phyloP scores from a whole-genome alignment of 2,329 filamentous ascomycete genomes.

The Cordyceps cicadae region DNA sequence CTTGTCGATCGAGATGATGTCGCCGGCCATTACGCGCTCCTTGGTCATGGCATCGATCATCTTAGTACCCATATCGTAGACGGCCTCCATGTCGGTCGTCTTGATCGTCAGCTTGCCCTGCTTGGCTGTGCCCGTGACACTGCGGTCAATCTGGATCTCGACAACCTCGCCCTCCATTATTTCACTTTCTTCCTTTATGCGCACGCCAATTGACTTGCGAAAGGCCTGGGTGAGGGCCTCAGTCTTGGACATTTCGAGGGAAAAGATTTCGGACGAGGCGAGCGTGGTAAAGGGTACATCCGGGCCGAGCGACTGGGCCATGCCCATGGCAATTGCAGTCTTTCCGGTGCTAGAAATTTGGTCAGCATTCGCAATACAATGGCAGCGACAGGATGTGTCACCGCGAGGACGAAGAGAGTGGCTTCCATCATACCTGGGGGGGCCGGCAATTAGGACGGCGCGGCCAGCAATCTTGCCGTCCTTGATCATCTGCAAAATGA shows the following conservation, averaged over 20 bases:
- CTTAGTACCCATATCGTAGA: conserved; percentile 98
- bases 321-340: conserved; percentile 97
- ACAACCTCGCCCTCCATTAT: conserved; percentile 99
- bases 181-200: conserved; percentile 98
- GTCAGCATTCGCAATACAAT: background rate
- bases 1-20: conserved; percentile 98
- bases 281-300: conserved; percentile 97
- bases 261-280: conserved; percentile 95
- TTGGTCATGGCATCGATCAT: conserved; percentile 99
- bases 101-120: conserved; percentile 99
- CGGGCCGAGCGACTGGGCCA: conserved; percentile 88
- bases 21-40: conserved; percentile 96
- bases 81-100: conserved; percentile 98
- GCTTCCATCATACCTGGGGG: conserved; percentile 54
- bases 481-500: conserved; percentile 98
- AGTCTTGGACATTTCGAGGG: conserved; percentile 98
- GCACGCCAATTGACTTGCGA: conserved; percentile 93
- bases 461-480: conserved; percentile 96
- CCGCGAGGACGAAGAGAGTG: too few species aligned
- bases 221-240: conserved; percentile 98
- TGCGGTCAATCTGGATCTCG: conserved; percentile 96
- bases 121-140: conserved; percentile 92
- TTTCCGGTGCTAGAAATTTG: conserved; percentile 69
- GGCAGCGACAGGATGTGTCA: background rate
- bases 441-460: conserved; percentile 88